Evolutionary conservation across 1,284 basidiomycete genomes (phyloP), one percentile per base, ranked within the genome.

Genomic region (Papiliotrema flavescens): DNA sequence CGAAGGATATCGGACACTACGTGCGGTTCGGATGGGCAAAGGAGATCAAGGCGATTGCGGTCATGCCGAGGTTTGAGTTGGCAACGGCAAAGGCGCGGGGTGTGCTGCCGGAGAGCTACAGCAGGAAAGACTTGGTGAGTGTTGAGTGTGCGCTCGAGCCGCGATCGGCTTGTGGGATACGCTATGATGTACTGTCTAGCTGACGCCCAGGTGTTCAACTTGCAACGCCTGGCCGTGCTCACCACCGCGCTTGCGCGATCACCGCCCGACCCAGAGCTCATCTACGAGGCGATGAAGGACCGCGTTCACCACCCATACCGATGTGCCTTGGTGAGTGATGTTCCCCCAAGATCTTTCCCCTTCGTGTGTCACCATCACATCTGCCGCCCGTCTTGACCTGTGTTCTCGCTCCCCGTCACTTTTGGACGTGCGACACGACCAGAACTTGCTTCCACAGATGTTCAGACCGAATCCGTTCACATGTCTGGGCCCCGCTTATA

Each of bases 281-380:
- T 98, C 63, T 98, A 95, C 78, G 94, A 98, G 76, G 96, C 95
- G 0, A 98, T 98, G 96, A 97, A 98, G 74, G 96, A 99, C 78
- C 85, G 89, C 47, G 84, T 99, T 14, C 96, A 98, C 75, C 96
- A 99, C 74, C 96, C 96, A 0, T 98, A 98, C 76, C 85, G 96
- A 35, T 90, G 89, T 77, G 77, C 82, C 40, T 80, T 98, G 52
- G 92, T 74, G 53, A 53, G 69, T 71, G 1, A 19, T n/a, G 24
- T 28, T 19, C 37, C 36, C 8, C 15, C 19, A n/a, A n/a, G n/a
- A n/a, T n/a, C n/a, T n/a, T n/a, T n/a, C n/a, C n/a, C n/a, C n/a
- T n/a, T n/a, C n/a, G n/a, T n/a, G n/a, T n/a, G n/a, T n/a, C n/a
- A n/a, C n/a, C n/a, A n/a, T n/a, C n/a, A n/a, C n/a, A n/a, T n/a